Percentiles rank a stretch among this genome's conserved stretches.
Conservation (phyloP, 768 basidiomycete species). For the Leccinum uliginosum region DNA sequence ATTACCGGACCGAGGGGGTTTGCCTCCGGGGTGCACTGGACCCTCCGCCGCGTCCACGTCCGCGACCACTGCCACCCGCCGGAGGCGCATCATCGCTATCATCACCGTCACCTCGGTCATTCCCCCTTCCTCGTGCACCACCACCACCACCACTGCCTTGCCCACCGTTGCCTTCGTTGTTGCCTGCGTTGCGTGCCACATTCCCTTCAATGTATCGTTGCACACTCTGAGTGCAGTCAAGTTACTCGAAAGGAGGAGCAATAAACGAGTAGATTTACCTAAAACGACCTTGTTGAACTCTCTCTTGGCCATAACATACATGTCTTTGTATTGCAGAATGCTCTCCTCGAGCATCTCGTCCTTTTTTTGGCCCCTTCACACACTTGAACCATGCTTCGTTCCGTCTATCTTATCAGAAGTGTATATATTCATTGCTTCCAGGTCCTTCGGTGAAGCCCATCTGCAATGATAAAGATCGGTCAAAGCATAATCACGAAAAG, state of each 20-base stretch:
- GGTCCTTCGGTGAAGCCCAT: conserved; percentile 67
- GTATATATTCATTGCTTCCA: neutral
- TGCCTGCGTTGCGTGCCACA: conserved; percentile 32
- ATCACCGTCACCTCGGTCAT: conserved; percentile 31
- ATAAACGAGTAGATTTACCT: conserved; percentile 40
- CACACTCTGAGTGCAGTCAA: conserved; percentile 49
- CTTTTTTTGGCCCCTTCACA: conserved; percentile 79
- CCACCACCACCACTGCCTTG: conserved; percentile 34
- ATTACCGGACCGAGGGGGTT: conserved; percentile 14
- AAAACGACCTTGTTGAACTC: conserved; percentile 74
- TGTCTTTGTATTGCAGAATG: conserved; percentile 87
- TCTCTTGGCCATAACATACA: conserved; percentile 70
- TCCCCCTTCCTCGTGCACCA: conserved; percentile 34
- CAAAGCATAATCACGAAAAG: conserved; percentile 5
- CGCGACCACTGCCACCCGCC: conserved; percentile 26
- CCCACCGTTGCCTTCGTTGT: conserved; percentile 32
- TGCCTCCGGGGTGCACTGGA: conserved; percentile 20
- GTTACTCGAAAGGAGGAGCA: conserved; percentile 1
- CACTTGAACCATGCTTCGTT: conserved; percentile 90
- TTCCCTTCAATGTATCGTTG: conserved; percentile 43
- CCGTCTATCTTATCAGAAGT: conserved; percentile 59
- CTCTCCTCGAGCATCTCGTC: conserved; percentile 76
- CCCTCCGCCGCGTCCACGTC: conserved; percentile 19
- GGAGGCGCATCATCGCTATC: conserved; percentile 24
- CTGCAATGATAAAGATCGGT: conserved; percentile 31